Conservation (phyloP, 2,329 filamentous ascomycete species). For the Pseudogymnoascus sp. region DNA sequence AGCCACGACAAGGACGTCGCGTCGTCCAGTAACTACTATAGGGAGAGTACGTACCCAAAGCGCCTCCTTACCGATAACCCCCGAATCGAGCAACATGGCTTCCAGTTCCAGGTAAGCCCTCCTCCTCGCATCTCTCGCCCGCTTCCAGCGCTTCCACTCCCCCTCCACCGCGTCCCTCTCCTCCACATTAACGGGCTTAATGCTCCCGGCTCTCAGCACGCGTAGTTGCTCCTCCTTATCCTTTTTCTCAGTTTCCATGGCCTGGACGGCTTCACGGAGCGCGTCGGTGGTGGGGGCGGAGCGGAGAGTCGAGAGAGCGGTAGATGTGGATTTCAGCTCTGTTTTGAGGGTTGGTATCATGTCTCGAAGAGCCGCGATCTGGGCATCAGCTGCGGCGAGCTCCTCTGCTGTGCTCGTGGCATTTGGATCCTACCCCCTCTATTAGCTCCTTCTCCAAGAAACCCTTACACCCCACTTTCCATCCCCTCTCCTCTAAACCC, state of each 20-base stretch:
- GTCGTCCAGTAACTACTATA: neutral
- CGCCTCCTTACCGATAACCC: slow-evolving; percentile 36
- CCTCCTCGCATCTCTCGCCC: slow-evolving; percentile 24
- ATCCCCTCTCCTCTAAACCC: neutral
- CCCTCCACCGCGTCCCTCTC: slow-evolving; percentile 40
- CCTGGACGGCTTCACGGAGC: slow-evolving; percentile 37
- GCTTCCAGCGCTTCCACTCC: slow-evolving; percentile 40
- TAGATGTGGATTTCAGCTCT: slow-evolving; percentile 39
- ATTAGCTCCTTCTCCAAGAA: no score
- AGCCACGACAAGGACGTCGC: neutral
- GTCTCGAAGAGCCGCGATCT: slow-evolving; percentile 39
- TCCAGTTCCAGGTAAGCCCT: slow-evolving; percentile 24
- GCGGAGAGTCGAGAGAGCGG: slow-evolving; percentile 32
- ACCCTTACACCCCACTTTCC: neutral
- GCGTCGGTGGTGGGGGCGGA: slow-evolving; percentile 44
- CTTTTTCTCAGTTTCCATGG: slow-evolving; percentile 38
- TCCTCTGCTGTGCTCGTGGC: slow-evolving; percentile 41
- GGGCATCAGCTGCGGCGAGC: slow-evolving; percentile 41
- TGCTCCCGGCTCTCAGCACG: slow-evolving; percentile 31
- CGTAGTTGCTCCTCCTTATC: slow-evolving; percentile 35
- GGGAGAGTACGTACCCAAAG: slow-evolving; percentile 36
- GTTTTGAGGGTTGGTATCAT: slow-evolving; percentile 42
- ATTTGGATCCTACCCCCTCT: slow-evolving; percentile 36
- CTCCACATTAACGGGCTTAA: slow-evolving; percentile 39
- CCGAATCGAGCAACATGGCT: slow-evolving; percentile 38